Percentiles rank a stretch among this genome's conserved stretches.
Evolutionary conservation across 352 stramenopile species (phyloP).

Genomic region (Phytopythium kandeliae): DNA sequence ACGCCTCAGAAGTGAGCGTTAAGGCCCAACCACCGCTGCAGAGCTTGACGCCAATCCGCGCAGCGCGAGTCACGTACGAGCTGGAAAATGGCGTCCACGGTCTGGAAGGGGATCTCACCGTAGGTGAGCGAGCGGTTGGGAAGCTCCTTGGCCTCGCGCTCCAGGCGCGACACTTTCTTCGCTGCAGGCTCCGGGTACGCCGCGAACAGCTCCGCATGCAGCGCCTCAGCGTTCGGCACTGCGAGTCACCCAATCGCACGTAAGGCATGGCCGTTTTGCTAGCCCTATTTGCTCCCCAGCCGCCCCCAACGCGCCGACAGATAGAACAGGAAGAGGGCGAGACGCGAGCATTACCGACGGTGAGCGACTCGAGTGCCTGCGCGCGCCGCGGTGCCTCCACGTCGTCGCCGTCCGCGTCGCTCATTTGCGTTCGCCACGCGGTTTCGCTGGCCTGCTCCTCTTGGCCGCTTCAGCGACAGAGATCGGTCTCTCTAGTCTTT

Average conservation of each 20-base stretch:
- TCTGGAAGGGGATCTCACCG: conserved; percentile 57
- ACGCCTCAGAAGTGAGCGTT: too few relatives aligned
- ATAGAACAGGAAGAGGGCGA: background rate
- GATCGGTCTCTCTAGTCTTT: background rate
- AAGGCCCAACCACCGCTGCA: too few relatives aligned
- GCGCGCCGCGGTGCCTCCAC: conserved; percentile 2
- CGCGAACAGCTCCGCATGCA: conserved; percentile 46
- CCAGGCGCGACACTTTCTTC: conserved; percentile 54
- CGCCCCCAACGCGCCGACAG: background rate
- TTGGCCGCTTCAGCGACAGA: background rate
- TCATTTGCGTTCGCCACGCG: background rate
- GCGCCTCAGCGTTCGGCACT: conserved; percentile 35
- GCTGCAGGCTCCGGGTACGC: conserved; percentile 36
- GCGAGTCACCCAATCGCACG: conserved; percentile 1
- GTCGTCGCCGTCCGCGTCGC: background rate
- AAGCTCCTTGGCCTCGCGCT: conserved; percentile 62
- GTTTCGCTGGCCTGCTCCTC: background rate
- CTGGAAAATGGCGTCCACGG: conserved; percentile 50
- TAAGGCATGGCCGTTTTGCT: background rate
- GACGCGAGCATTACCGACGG: background rate
- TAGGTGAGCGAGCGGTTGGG: conserved; percentile 60
- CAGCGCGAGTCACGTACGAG: conserved; percentile 16
- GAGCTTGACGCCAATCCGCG: too few relatives aligned
- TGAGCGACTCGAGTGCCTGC: conserved; percentile 5
- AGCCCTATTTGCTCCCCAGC: background rate